Base-by-base conservation (phyloP, 768 basidiomycete species). In the Crepidotus variabilis region DNA sequence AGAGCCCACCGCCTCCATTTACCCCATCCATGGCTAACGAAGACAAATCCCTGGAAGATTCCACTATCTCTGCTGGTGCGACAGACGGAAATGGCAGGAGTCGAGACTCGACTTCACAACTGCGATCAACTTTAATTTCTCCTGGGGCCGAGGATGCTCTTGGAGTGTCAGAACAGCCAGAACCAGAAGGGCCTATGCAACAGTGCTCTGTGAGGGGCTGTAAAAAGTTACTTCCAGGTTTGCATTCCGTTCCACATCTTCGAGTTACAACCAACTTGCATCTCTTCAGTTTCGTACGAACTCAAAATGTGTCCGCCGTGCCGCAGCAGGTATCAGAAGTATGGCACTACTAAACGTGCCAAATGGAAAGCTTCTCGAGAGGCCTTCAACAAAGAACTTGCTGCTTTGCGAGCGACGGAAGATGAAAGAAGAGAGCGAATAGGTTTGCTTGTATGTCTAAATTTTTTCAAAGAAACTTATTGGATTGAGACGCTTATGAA, bases 201-300 rank as follows among this genome's bases (percentile, higher is more conserved):
- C 72, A 68, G 50, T 83, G 82, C 59, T 79, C 83, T 2, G 80
- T 82, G 55, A 81, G 80, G 65, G 82, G 81, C 11, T 84, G 83
- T 67, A 82, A 78, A 60, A 67, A 67, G 4, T 61, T 75, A 54
- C 72, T 84, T 24, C 66, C 75, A 21, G 73, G 78, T 62, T 63
- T 58, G 59, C 71, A 61, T 10, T 55, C 50, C 46, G 58, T 61
- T 56, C 63, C 63, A 46, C 2, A 20, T 54, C 65, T 62, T 58
- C 67, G 63, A 60, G 64, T 61, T 51, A 51, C 3, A 60, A 16
- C 46, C 55, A 28, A 34, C 28, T 51, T 14, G 28, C 49, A 21
- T 45, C 32, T 35, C 34, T 22, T 32, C 39, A 72, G 73, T 51
- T 10, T 63, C 54, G 0, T 75, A 74, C 55, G 64, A 66, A 28